A percentile compares a stretch with the other conserved stretches of the same genome.
Conservation (phyloP, 2,329 filamentous ascomycete genomes). For the Blumeria hordei region DNA sequence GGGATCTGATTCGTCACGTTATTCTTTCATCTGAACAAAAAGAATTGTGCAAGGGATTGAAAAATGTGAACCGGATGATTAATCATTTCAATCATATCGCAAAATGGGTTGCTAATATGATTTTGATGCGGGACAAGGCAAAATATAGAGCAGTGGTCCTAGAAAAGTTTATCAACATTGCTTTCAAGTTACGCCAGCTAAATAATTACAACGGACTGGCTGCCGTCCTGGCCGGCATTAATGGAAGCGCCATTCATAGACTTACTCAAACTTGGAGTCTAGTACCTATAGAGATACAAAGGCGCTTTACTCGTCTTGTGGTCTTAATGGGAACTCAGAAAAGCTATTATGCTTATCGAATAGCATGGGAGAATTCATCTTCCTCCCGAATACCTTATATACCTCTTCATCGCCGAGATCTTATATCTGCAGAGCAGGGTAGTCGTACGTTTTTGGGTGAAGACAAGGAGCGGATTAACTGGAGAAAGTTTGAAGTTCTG, state of each 20-base stretch:
- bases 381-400: conserved; percentile 81
- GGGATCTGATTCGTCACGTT: conserved; percentile 81
- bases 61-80: conserved; percentile 86
- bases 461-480: conserved; percentile 60
- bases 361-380: conserved; percentile 91
- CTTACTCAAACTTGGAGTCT: conserved; percentile 57
- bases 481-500: conserved; percentile 94
- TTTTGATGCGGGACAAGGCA: conserved; percentile 76
- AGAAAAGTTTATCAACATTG: conserved; percentile 89
- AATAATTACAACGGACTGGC: conserved; percentile 96
- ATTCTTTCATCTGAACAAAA: conserved; percentile 48
- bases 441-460: conserved; percentile 70
- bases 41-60: conserved; percentile 50
- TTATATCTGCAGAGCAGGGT: conserved; percentile 79
- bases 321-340: conserved; percentile 86
- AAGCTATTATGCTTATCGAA: conserved; percentile 81
- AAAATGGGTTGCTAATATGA: conserved; percentile 61
- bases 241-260: conserved; percentile 65
- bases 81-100: conserved; percentile 74
- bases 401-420: conserved; percentile 66
- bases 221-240: conserved; percentile 82
- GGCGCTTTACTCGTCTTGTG: conserved; percentile 68
- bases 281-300: conserved; percentile 45
- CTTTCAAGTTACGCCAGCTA: conserved; percentile 59
- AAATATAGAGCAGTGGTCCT: conserved; percentile 81